A percentile compares a stretch with the other conserved stretches of the same genome.
phyloP scores from a whole-genome alignment of 1,284 basidiomycete species.

The Irpex rosettiformis region DNA sequence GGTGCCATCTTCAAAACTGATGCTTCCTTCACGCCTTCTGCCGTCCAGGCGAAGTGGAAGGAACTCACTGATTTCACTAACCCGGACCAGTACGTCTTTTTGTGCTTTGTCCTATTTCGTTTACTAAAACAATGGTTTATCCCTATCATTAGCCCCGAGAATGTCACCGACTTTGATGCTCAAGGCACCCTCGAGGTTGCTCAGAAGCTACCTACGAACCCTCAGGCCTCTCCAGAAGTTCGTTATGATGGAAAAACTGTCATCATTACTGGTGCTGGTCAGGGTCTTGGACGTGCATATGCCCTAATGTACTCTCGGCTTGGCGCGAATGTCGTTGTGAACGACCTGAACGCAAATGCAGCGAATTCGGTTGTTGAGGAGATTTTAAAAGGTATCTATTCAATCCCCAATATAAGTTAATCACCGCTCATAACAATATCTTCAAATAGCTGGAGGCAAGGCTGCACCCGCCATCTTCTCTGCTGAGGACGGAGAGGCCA shows the following conservation, averaged over 20 bases:
- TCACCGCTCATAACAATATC: conserved; percentile 5
- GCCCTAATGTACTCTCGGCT: conserved; percentile 88
- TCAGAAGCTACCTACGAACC: conserved; percentile 65
- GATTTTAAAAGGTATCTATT: conserved; percentile 65
- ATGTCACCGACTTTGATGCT: conserved; percentile 69
- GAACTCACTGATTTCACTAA: conserved; percentile 83
- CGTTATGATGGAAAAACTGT: conserved; percentile 90
- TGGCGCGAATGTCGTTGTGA: conserved; percentile 96
- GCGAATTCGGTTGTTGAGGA: conserved; percentile 87
- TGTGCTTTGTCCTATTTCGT: background rate
- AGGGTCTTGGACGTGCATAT: conserved; percentile 90
- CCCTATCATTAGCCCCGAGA: conserved; percentile 50
- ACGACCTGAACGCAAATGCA: conserved; percentile 88
- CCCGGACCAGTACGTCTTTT: conserved; percentile 60
- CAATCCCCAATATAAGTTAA: conserved; percentile 1
- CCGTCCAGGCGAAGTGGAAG: conserved; percentile 82
- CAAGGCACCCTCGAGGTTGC: conserved; percentile 70
- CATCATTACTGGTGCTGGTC: conserved; percentile 92
- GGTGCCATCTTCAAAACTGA: conserved; percentile 92
- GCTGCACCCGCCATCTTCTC: conserved; percentile 84
- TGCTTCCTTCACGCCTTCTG: conserved; percentile 89
- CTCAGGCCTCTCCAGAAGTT: conserved; percentile 70
- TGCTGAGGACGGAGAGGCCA: conserved; percentile 87
- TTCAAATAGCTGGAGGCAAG: conserved; percentile 74
- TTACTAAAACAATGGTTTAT: conserved; percentile 1